A percentile compares a stretch with the other conserved stretches of the same genome.
Evolutionary conservation across 345 rosid genomes (phyloP).

Genomic region (Citrus maxima): DNA sequence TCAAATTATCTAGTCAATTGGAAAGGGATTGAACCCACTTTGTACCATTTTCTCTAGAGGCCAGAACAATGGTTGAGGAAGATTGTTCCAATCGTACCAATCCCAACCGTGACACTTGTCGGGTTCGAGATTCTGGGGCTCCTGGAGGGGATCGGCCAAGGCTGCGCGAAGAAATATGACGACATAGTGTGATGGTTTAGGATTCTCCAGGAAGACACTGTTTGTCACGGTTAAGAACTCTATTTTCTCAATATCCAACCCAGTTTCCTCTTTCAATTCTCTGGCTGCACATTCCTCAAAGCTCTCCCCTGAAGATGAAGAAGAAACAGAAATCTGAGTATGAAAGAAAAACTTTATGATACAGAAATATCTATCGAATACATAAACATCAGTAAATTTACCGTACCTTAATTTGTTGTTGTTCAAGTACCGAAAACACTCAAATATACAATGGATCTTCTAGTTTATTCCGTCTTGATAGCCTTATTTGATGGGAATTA

Average conservation of each 20-base stretch:
- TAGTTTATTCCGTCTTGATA: too few relatives aligned
- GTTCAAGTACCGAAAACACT: too few relatives aligned
- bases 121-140: conserved; percentile 60
- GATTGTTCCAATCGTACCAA: conserved; percentile 72
- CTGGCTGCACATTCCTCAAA: conserved; percentile 81
- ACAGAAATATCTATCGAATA: too few relatives aligned
- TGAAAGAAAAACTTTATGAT: too few relatives aligned
- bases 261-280: conserved; percentile 83
- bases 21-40: conserved; percentile 67
- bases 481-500: too few relatives aligned
- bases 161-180: conserved; percentile 51
- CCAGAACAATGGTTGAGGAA: conserved; percentile 71
- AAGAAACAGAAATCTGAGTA: too few relatives aligned
- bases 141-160: conserved; percentile 40
- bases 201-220: conserved; percentile 48
- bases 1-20: neutral
- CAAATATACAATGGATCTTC: too few relatives aligned
- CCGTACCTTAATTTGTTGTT: too few relatives aligned
- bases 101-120: conserved; percentile 77
- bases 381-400: too few relatives aligned
- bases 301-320: conserved; percentile 57
- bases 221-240: conserved; percentile 65
- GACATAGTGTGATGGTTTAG: conserved; percentile 70
- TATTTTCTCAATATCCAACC: conserved; percentile 41
- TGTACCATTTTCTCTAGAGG: conserved; percentile 66